These are phyloP conservation scores for Mycena pura DNA, from an alignment of 768 basidiomycete species.

Conservation along the genomic window DNA sequence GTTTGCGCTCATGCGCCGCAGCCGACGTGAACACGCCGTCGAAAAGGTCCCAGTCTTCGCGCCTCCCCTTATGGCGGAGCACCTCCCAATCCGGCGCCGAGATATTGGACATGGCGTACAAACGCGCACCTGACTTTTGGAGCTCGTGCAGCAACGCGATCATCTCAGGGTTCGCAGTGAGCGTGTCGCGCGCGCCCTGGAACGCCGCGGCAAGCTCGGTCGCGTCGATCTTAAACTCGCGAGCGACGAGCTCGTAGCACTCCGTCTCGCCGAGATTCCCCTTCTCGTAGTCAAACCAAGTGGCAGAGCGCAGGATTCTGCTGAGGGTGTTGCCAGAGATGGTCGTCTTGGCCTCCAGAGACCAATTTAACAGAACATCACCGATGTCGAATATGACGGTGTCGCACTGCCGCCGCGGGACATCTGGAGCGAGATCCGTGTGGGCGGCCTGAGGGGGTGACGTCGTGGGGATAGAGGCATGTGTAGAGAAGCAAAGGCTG, in stretches of 20 bases:
- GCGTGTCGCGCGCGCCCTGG: slow-evolving; percentile 53
- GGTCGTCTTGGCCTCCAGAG: slow-evolving; percentile 48
- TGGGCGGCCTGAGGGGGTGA: background rate
- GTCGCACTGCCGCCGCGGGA: slow-evolving; percentile 38
- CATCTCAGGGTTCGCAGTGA: slow-evolving; percentile 52
- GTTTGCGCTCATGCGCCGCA: slow-evolving; percentile 54
- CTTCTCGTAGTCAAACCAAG: slow-evolving; percentile 62
- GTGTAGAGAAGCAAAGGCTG: background rate
- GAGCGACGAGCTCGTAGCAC: slow-evolving; percentile 49
- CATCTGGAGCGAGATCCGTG: background rate
- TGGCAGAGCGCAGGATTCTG: slow-evolving; percentile 50
- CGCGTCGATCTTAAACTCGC: slow-evolving; percentile 45
- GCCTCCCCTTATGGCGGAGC: slow-evolving; percentile 50
- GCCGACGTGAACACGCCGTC: slow-evolving; percentile 60
- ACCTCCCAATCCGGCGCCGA: slow-evolving; percentile 57
- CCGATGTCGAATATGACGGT: slow-evolving; percentile 61
- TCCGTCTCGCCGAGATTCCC: slow-evolving; percentile 51
- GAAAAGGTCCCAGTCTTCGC: slow-evolving; percentile 56
- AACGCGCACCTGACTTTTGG: slow-evolving; percentile 38
- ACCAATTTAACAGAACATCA: slow-evolving; percentile 65
- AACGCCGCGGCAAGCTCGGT: slow-evolving; percentile 53
- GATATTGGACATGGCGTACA: slow-evolving; percentile 69
- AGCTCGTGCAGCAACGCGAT: slow-evolving; percentile 54
- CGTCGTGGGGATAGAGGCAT: background rate
- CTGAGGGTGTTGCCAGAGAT: slow-evolving; percentile 50